phyloP scores from a whole-genome alignment of 805 yeast species.

The Ogataea minuta region DNA sequence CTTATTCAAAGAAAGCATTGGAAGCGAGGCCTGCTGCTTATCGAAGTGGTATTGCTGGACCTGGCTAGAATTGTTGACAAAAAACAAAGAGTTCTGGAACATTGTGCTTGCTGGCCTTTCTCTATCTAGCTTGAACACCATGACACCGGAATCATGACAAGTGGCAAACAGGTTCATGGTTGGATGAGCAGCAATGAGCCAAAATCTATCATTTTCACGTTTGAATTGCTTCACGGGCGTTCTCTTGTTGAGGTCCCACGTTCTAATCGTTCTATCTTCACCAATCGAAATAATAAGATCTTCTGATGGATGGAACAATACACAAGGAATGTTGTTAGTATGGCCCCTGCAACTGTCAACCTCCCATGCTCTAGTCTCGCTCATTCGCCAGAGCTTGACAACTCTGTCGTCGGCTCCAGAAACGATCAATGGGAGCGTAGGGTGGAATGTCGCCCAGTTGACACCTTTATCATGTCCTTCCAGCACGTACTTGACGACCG shows the following conservation, averaged over 20 bases:
- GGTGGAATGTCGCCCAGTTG: constrained; percentile 98
- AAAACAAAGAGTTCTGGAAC: constrained; percentile 71
- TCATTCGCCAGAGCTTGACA: constrained; percentile 96
- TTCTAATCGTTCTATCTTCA: constrained; percentile 93
- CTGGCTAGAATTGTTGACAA: constrained; percentile 80
- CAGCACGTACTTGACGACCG: constrained; percentile 89
- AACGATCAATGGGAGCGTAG: constrained; percentile 89
- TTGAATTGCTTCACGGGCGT: constrained; percentile 91
- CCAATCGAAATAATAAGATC: constrained; percentile 90
- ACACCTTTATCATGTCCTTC: constrained; percentile 99
- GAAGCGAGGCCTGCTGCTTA: constrained; percentile 63
- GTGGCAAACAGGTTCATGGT: constrained; percentile 89
- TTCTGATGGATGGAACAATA: constrained; percentile 89
- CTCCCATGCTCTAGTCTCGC: constrained; percentile 94
- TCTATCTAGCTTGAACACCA: constrained; percentile 95
- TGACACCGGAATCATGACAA: constrained; percentile 95
- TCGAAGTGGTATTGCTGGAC: constrained; percentile 75
- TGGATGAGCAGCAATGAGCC: constrained; percentile 91
- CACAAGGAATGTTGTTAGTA: constrained; percentile 86
- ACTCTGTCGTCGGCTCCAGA: constrained; percentile 96
- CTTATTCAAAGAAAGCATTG: constrained; percentile 79
- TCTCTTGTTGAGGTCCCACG: constrained; percentile 95
- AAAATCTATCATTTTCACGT: constrained; percentile 91
- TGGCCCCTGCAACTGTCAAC: constrained; percentile 98
- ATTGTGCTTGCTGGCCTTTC: constrained; percentile 91